Base-by-base conservation (phyloP, 163 green algal genomes). In the Dunaliella salina region DNA sequence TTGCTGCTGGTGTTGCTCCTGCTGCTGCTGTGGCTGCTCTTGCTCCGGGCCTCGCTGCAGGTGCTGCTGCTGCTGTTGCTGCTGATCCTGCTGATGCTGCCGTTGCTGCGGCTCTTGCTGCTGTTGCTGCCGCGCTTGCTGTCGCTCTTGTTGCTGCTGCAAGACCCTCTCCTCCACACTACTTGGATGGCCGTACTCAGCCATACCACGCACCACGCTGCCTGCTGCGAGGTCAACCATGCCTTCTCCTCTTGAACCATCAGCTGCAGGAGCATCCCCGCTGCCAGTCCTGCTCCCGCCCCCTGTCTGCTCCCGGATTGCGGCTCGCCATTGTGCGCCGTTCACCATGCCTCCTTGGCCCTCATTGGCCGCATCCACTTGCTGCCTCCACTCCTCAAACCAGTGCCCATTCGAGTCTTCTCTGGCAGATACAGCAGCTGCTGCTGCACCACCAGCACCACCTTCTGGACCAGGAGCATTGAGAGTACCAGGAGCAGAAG, bases 11-110 rank as follows among this genome's bases (percentile, higher is more conserved):
- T 75, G 63, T 33, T 63, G 80, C 80, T 34, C 17, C 80, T 15
- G 80, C 87, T 26, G 32, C 87, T 79, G 81, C 35, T 12, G 75
- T 33, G 13, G 82, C 25, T 15, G 26, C 63, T 86, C 57, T 32
- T 32, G 50, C n/a, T 80, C 15, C 57, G 15, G 57, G 15, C 18
- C 15, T 18, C 18, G 57, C 57, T 26, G 57, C 57, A 26, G 57
- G 15, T 69, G 57, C 57, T 69, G 57, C 57, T 69, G 63, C 11
- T 75, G 63, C 22, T 26, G 4, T 26, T 75, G 63, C 63, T 75
- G 71, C 57, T 11, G 3, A 33, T 57, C 80, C 80, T 79, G 79
- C 79, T 25, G 20, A 50, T 0, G 67, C 63, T 30, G 22, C 63
- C 20, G 63, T 29, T 75, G 63, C 63, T 75, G 63, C 63, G 1